Base-by-base conservation (phyloP, 2,329 filamentous ascomycete species). In the Diaporthe citrichinensis region DNA sequence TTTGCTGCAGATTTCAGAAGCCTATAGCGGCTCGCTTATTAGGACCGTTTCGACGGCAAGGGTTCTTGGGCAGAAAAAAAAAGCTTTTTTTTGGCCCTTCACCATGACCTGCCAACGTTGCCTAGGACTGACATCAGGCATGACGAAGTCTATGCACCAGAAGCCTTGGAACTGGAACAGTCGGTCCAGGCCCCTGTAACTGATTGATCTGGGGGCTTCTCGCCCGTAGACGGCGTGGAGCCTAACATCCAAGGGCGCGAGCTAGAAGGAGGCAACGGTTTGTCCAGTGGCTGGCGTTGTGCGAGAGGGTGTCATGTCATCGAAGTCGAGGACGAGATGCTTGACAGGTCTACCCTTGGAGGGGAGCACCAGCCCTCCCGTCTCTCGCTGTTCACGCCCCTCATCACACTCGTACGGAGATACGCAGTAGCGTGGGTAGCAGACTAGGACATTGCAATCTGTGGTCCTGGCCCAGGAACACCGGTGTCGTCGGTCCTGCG, bases 21-120 rank as follows among this genome's bases (percentile, higher is more conserved):
- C 46, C 46, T 55, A 69, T 69, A 69, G 46, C 49, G 49, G 49
- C 46, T 69, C 65, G 46, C 49, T 17, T 20, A 69, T 28, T 55
- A 31, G 46, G 34, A 39, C 65, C 49, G 14, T 73, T 12, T 44
- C 36, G 23, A 73, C 20, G n/a, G 28, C 36, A 62, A 65, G 71
- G 71, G 34, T 46, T 72, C 17, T 57, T 44, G 31, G n/a, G 34
- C 34, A 53, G 34, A 41, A 41, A 41, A 39, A 69, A 68, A 55
- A 72, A 55, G n/a, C 28, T 31, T 73, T 65, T 73, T 65, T 73
- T 73, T 51, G 8, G 28, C 41, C 31, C 34, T 67, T 68, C 46
- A 59, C 34, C 57, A 39, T 20, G 46, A 51, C 65, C 65, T 53
- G 46, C 46, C 46, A 36, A 20, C 46, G 46, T 53, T 28, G 31